Percentiles rank a stretch among this genome's conserved stretches.
Evolutionary conservation across 2,329 filamentous ascomycete species (phyloP).

Genomic region (Colletotrichum musicola): DNA sequence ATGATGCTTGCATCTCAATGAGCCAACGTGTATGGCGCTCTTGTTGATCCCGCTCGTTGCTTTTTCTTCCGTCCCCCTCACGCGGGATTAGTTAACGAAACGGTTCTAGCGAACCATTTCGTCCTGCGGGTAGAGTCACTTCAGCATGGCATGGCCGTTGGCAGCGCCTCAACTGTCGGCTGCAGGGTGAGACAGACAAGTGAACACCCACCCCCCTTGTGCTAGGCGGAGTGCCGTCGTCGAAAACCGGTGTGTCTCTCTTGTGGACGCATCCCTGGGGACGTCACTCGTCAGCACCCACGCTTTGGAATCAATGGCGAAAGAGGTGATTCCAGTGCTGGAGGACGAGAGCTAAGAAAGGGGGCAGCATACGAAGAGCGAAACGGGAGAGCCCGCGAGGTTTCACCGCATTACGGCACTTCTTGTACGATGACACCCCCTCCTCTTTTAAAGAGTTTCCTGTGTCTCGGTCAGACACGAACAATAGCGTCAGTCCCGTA

Average conservation of each 20-base stretch:
- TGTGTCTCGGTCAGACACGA: constrained; percentile 2
- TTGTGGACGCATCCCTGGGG: neutral
- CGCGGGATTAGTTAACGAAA: neutral
- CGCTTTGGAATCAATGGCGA: neutral
- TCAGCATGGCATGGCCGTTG: neutral
- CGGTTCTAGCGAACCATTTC: no score
- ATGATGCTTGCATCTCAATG: neutral
- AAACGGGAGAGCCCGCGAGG: constrained; percentile 15
- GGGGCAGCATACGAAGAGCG: neutral
- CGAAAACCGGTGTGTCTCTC: neutral
- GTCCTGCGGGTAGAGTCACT: no score
- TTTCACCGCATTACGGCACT: constrained; percentile 15
- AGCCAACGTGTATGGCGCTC: neutral
- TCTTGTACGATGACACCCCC: constrained; percentile 6
- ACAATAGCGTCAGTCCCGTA: neutral
- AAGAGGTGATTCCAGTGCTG: neutral
- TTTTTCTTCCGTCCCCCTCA: neutral
- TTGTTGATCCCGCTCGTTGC: neutral
- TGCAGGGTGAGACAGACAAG: constrained; percentile 23
- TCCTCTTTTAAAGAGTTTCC: neutral
- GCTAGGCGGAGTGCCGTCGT: neutral
- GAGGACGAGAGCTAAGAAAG: neutral
- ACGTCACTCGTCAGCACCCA: neutral
- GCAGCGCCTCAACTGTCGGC: constrained; percentile 30
- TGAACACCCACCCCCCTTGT: neutral